Evolutionary conservation across 208 protist genomes (phyloP).

Genomic region (Leishmania mexicana): DNA sequence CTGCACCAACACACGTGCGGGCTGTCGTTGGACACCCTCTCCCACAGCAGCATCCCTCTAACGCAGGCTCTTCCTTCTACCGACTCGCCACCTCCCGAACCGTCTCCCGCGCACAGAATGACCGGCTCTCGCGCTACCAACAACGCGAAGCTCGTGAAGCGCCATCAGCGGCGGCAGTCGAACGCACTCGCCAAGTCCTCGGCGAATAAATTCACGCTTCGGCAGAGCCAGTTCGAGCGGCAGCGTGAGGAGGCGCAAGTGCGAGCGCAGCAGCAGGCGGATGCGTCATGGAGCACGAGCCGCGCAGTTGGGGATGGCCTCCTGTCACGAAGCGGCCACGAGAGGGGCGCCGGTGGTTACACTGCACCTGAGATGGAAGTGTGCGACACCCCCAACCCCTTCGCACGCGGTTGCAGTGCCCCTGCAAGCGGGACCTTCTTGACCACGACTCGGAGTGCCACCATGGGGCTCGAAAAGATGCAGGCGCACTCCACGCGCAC

Average conservation of each 20-base stretch:
- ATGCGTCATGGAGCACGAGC: conserved; percentile 5
- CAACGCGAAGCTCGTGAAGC: conserved; percentile 60
- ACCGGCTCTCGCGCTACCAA: conserved; percentile 39
- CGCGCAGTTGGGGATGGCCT: conserved; percentile 20
- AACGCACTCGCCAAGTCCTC: conserved; percentile 40
- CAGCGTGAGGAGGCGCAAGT: conserved; percentile 74
- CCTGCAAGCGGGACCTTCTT: conserved; percentile 5
- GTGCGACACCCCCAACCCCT: conserved; percentile 52
- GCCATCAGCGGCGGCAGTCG: conserved; percentile 47
- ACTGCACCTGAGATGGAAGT: conserved; percentile 36
- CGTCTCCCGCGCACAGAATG: conserved; percentile 15
- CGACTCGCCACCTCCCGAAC: background rate
- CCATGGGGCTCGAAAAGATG: conserved; percentile 25
- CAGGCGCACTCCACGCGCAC: conserved; percentile 28
- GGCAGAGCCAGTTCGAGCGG: conserved; percentile 81
- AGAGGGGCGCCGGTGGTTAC: conserved; percentile 10
- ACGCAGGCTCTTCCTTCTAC: background rate
- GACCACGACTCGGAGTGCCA: conserved; percentile 39
- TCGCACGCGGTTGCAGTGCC: conserved; percentile 19
- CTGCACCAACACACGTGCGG: background rate
- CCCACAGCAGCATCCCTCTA: background rate
- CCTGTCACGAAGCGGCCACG: conserved; percentile 6
- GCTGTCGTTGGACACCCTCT: background rate
- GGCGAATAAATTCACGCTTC: conserved; percentile 63
- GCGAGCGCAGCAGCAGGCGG: conserved; percentile 26